Evolutionary conservation across 2,329 filamentous ascomycete species (phyloP).

Genomic region (Fusarium robinianum): DNA sequence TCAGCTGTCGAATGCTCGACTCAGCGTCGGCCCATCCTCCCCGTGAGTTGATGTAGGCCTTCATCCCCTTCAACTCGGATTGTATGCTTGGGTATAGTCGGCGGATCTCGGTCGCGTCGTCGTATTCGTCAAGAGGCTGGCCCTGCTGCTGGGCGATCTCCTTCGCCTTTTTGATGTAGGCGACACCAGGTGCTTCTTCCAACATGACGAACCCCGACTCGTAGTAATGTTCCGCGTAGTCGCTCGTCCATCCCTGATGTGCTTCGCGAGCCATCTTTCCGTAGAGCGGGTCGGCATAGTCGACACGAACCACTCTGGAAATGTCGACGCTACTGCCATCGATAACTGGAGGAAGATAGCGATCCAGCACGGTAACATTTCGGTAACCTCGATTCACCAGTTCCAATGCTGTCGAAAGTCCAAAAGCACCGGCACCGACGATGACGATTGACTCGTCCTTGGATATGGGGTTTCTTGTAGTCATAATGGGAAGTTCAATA

Average conservation of each 20-base stretch:
- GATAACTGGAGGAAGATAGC: conserved; percentile 42
- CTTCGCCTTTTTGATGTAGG: conserved; percentile 30
- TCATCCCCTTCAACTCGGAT: conserved; percentile 28
- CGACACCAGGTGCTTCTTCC: conserved; percentile 16
- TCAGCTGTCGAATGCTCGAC: conserved; percentile 34
- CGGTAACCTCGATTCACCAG: conserved; percentile 49
- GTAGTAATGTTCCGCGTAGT: conserved; percentile 39
- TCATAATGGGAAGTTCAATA: conserved; percentile 16
- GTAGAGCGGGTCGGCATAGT: conserved; percentile 69
- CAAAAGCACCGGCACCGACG: conserved; percentile 55
- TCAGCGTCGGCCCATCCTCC: conserved; percentile 44
- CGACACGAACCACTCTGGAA: conserved; percentile 50
- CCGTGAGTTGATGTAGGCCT: conserved; percentile 34
- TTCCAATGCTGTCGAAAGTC: conserved; percentile 54
- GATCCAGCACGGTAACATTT: conserved; percentile 53
- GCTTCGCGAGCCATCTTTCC: conserved; percentile 56
- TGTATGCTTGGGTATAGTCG: conserved; percentile 27
- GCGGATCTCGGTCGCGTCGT: conserved; percentile 30
- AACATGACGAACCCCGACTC: conserved; percentile 42
- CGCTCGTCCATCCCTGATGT: conserved; percentile 32
- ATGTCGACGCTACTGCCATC: conserved; percentile 49
- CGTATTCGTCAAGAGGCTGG: conserved; percentile 27
- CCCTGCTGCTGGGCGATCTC: conserved; percentile 23
- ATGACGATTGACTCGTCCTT: conserved; percentile 41
- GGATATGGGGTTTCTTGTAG: conserved; percentile 19